Base-by-base conservation (phyloP, 768 basidiomycete species). In the Tylopilus subfusipes region DNA sequence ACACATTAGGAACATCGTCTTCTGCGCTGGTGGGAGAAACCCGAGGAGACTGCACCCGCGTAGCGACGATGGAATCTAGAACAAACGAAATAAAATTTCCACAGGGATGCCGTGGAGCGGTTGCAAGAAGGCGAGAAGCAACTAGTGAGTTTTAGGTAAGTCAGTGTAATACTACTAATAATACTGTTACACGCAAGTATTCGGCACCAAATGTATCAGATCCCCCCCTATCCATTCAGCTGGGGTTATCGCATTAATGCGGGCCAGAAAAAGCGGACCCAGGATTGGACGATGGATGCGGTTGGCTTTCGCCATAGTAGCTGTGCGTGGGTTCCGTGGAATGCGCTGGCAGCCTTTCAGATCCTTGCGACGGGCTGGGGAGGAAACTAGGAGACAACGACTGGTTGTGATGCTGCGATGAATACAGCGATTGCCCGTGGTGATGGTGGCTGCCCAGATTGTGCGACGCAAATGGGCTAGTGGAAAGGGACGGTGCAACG, bases 401-500 rank as follows among this genome's bases (percentile, higher is more conserved):
- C 12, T 66, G 70, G 18, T 68, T 68, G 33, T 70, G 61, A 6
- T 64, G 68, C 42, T 68, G 69, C 5, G 69, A 69, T 22, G 71
- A 60, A 55, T 69, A 69, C 40, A 69, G 34, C 50, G 68, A 70
- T 38, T 60, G 66, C 36, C 58, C 63, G 18, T 63, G 65, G 48
- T 68, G 67, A 19, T 63, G 69, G 49, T 64, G 68, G 40, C 54
- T 57, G 24, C 63, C 55, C 11, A 70, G 48, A 33, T 38, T 65
- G 56, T 70, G 69, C 19, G 69, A 69, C 18, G 52, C 59, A 27
- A 61, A 70, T 16, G 65, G 63, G 42, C 77, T 76, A 51, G 68
- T 70, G 29, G 79, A 72, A 59, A 82, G 67, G 47, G 82, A 74
- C 21, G 81, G 72, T 0, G 81, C 76, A 6, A 82, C 79, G 19